Base-by-base conservation (phyloP, 345 rosid species). In the Melastoma malabathricum region DNA sequence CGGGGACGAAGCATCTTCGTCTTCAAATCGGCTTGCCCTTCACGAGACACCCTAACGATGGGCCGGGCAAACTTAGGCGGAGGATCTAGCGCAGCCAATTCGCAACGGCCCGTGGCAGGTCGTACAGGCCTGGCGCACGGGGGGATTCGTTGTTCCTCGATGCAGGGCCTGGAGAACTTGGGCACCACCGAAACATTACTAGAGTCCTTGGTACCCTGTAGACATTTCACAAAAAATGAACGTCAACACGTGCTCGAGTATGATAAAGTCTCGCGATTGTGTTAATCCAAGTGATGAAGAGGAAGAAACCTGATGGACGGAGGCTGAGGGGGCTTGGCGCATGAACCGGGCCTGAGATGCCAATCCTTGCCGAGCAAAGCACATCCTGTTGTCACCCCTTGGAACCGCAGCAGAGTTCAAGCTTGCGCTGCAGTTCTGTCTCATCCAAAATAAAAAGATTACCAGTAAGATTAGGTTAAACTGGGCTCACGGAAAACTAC, bases 401-500 rank as follows among this genome's bases (percentile, higher is more conserved):
- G 49, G 68, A 29, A 66, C 61, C 15, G 61, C 78, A 9, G 7
- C 7, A 51, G 75, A 63, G 65, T 80, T 84, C 45, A 84, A 75
- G 55, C 79, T 69, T 61, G 83, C 65, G 51, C 88, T 81, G 63
- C 97, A 88, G 59, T 78, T 82, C 97, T 88, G 79, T 31, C 25
- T 39, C 55, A 48, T 63, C 47, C 23, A 58, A 48, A 38, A 29
- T 8, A 2, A 10, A 22, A 46, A 4, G 29, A 20, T 7, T 15
- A 25, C 6, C 34, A 2, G 5, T 14, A 23, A 51, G 20, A 20
- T 13, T 15, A 15, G 6, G 10, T 44, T 34, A 25, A 43, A 18
- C 18, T 17, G 27, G 23, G 14, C 41, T 18, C 10, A 43, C 53
- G 15, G 17, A 41, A 50, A 50, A 27, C 53, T n/a, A 3, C 18